Percentiles rank a stretch among this genome's conserved stretches.
These are phyloP conservation scores for Suhomyces atakaporum DNA, from an alignment of 1,139 yeast genomes.

Conservation along the genomic window DNA sequence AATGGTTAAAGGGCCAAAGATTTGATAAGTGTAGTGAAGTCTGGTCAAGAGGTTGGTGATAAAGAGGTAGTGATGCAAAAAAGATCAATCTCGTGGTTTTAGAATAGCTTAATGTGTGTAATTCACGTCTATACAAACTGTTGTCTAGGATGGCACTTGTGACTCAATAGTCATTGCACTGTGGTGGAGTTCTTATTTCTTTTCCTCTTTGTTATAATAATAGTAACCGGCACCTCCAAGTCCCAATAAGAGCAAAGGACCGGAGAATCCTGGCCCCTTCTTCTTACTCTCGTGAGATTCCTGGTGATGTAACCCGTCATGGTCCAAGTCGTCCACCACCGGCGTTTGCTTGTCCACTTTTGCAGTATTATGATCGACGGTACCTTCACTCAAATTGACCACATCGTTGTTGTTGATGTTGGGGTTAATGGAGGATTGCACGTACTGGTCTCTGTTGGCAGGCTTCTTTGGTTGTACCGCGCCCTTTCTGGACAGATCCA, in stretches of 20 bases:
- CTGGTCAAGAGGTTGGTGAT: too few species aligned
- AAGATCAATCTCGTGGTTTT: too few species aligned
- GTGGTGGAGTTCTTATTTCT: too few species aligned
- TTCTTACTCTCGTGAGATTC: conserved; percentile 2
- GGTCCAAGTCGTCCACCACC: conserved; percentile 46
- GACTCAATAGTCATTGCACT: too few species aligned
- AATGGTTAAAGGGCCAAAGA: too few species aligned
- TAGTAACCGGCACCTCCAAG: conserved; percentile 20
- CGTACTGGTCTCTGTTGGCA: conserved; percentile 44
- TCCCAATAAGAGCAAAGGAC: conserved; percentile 16
- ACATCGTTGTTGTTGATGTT: conserved; percentile 42
- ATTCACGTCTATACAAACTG: too few species aligned
- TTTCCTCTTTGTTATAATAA: conserved; percentile 8
- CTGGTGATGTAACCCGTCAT: conserved; percentile 26
- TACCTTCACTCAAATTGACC: conserved; percentile 39
- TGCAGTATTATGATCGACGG: conserved; percentile 41
- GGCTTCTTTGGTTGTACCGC: conserved; percentile 27
- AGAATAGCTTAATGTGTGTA: too few species aligned
- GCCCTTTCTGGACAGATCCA: conserved; percentile 17
- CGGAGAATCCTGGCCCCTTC: conserved; percentile 6
- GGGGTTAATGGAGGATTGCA: conserved; percentile 47
- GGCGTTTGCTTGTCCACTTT: conserved; percentile 28
- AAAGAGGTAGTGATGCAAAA: too few species aligned
- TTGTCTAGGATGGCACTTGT: too few species aligned
- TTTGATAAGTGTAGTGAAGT: too few species aligned